Evolutionary conservation across 2,329 filamentous ascomycete genomes (phyloP), one percentile per base, ranked within the genome.

Genomic region (Leptographium radiaticola): DNA sequence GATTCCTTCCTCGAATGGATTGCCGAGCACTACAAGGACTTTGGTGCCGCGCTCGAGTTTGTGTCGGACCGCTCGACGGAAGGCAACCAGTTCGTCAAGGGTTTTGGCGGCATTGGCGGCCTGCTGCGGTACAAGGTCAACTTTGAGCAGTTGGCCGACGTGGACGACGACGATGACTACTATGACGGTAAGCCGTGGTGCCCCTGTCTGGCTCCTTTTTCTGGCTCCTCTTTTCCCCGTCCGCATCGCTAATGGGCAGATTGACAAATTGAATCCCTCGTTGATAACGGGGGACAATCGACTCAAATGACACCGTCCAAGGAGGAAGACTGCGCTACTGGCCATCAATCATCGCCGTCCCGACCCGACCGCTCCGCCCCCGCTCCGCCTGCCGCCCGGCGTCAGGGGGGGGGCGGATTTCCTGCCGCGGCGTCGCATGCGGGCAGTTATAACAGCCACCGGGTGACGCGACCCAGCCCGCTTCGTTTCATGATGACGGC

Each of bases 61-160:
- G 93, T 98, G 60, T 96, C 93, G 49, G 94, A 98, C 69, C 86
- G 89, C 61, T 97, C 91, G 57, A 95, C 88, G 57, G 93, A 98
- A 74, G 93, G 93, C 68, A 98, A 98, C 74, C 93, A 98, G 76
- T 98, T 98, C 73, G 93, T 98, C 66, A 97, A 96, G 77, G 93
- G 93, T 59, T 98, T 98, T 67, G 93, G 93, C 84, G 93, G 93
- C 67, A 95, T 98, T 64, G 93, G 93, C 62, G 91, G 91, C 60
- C 85, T 98, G 66, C 83, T 98, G 68, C 89, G 93, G 63, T 98
- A 98, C 83, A 96, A 96, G 78, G 89, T 98, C 78, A 98, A 98
- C 78, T 98, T 98, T 75, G 94, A 98, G 75, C 94, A 98, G 73
- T 80, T 98, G 71, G 86, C 86, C 71, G 93, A 97, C 70, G 79